phyloP scores from a whole-genome alignment of 2,329 filamentous ascomycete genomes.

The Albifimbria verrucaria region DNA sequence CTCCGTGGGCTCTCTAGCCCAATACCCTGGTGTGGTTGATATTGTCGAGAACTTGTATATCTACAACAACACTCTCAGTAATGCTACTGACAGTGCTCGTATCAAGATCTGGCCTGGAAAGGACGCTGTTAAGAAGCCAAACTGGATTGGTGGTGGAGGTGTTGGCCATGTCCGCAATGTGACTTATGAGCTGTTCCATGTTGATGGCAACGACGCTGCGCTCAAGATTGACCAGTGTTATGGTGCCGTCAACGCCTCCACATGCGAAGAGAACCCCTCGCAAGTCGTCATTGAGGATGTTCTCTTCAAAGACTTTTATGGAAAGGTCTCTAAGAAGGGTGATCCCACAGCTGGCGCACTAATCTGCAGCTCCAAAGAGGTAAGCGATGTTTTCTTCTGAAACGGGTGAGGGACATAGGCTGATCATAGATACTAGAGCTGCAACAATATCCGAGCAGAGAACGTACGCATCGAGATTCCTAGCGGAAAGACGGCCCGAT shows the following conservation, averaged over 20 bases:
- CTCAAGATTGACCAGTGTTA: constrained; percentile 18
- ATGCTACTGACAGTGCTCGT: constrained; percentile 60
- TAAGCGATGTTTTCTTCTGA: constrained; percentile 7
- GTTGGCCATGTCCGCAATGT: constrained; percentile 57
- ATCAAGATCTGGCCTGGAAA: constrained; percentile 70
- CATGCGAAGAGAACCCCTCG: constrained; percentile 8
- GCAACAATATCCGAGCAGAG: constrained; percentile 43
- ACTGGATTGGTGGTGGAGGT: constrained; percentile 53
- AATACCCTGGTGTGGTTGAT: constrained; percentile 60
- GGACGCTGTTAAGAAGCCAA: constrained; percentile 30
- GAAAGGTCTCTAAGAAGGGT: constrained; percentile 14
- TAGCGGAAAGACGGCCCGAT: constrained; percentile 37
- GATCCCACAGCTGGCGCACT: constrained; percentile 18
- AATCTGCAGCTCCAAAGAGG: constrained; percentile 19
- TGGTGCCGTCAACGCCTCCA: constrained; percentile 6
- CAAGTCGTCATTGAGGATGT: constrained; percentile 17
- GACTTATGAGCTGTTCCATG: constrained; percentile 60
- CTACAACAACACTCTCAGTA: constrained; percentile 54
- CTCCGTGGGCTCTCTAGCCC: constrained; percentile 66
- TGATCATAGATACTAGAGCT: constrained; percentile 14
- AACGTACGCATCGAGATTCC: constrained; percentile 46
- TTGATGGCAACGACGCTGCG: constrained; percentile 53
- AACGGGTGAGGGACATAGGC: not conserved
- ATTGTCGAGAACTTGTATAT: constrained; percentile 65
- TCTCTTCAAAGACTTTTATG: constrained; percentile 19